Evolutionary conservation across 2,329 filamentous ascomycete genomes (phyloP).

Genomic region (Leptographium galeiforme): DNA sequence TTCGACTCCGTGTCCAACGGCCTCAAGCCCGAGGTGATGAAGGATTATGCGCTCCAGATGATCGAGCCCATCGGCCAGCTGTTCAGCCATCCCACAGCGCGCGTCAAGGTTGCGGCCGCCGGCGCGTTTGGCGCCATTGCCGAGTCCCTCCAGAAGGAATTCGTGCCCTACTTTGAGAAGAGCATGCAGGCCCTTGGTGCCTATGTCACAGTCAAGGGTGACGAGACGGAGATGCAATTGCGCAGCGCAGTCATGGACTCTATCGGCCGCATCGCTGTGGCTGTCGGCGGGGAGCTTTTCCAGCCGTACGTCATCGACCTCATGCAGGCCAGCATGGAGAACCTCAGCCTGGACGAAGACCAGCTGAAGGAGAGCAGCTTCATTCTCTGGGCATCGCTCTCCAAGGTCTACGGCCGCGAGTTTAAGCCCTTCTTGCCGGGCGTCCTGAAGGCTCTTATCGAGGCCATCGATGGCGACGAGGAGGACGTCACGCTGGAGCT

Average conservation of each 20-base stretch:
- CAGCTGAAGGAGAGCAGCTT: conserved; percentile 92
- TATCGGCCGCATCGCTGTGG: conserved; percentile 81
- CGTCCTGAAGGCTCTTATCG: conserved; percentile 67
- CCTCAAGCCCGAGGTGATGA: conserved; percentile 67
- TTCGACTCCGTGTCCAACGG: conserved; percentile 85
- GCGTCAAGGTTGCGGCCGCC: conserved; percentile 79
- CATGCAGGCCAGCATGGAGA: conserved; percentile 88
- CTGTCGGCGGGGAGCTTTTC: conserved; percentile 76
- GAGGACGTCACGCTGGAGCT: conserved; percentile 73
- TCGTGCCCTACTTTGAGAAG: conserved; percentile 81
- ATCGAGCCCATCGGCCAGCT: conserved; percentile 75
- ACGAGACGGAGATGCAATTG: conserved; percentile 78
- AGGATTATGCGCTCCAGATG: conserved; percentile 68
- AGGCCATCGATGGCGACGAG: conserved; percentile 76
- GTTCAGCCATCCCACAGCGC: conserved; percentile 71
- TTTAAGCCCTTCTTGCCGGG: conserved; percentile 68
- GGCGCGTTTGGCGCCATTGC: conserved; percentile 86
- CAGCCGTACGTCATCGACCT: conserved; percentile 81
- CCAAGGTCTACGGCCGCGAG: conserved; percentile 81
- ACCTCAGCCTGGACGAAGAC: conserved; percentile 74
- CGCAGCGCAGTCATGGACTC: conserved; percentile 84
- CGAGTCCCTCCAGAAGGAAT: conserved; percentile 66
- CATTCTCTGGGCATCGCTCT: conserved; percentile 88
- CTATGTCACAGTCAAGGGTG: conserved; percentile 76
- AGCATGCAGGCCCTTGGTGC: conserved; percentile 82